These are phyloP conservation scores for Pseudogymnoascus sp. DNA, from an alignment of 2,329 filamentous ascomycete species.

Conservation along the genomic window DNA sequence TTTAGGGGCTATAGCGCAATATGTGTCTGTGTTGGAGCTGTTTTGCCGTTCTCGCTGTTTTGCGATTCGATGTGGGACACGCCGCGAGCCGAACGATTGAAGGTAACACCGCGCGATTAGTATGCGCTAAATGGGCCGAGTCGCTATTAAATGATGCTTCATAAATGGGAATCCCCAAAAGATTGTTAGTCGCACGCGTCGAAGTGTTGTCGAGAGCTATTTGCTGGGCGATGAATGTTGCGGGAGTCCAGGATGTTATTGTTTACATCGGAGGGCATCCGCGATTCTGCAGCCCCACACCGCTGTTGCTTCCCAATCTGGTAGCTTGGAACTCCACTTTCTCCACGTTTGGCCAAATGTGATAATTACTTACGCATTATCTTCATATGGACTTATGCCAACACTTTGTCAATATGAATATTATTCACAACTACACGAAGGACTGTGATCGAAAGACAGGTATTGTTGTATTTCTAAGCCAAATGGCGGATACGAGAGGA, in stretches of 20 bases:
- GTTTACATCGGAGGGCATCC: slow-evolving; percentile 3
- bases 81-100: background rate
- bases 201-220: background rate
- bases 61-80: slow-evolving; percentile 2
- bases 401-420: background rate
- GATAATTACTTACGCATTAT: background rate
- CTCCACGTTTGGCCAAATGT: background rate
- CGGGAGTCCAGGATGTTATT: slow-evolving; percentile 7
- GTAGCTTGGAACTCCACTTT: background rate
- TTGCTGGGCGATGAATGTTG: background rate
- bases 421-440: background rate
- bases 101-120: background rate
- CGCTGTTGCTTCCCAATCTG: background rate
- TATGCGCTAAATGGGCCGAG: background rate
- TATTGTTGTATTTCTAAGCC: background rate
- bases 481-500: background rate
- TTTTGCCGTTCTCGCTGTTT: slow-evolving; percentile 3
- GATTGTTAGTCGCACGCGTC: background rate
- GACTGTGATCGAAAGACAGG: background rate
- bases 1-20: background rate
- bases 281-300: slow-evolving; percentile 6
- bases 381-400: background rate
- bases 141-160: background rate
- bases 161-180: background rate
- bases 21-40: background rate